phyloP scores from a whole-genome alignment of 1,284 basidiomycete species.

The Ceratobasidium sp. region DNA sequence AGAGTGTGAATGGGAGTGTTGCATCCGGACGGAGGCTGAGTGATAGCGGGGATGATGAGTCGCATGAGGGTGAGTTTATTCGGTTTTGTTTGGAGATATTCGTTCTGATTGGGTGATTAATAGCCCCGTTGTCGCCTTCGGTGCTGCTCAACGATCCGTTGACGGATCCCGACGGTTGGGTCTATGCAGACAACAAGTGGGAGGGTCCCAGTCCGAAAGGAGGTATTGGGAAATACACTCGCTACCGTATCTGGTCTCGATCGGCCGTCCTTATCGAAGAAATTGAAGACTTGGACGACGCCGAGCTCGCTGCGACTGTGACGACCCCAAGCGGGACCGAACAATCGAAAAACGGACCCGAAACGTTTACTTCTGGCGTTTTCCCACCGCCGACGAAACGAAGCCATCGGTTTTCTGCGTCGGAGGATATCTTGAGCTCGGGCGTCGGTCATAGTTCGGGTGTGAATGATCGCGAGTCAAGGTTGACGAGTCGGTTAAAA shows the following conservation, averaged over 20 bases:
- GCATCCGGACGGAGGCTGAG: background rate
- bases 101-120: background rate
- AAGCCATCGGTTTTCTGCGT: constrained; percentile 3
- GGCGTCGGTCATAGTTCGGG: constrained; percentile 8
- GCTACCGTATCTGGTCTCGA: constrained; percentile 83
- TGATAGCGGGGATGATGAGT: constrained; percentile 19
- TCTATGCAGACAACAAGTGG: constrained; percentile 97
- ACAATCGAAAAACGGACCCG: background rate
- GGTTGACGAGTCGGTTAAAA: constrained; percentile 30
- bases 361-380: background rate
- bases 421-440: background rate
- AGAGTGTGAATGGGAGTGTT: constrained; percentile 24
- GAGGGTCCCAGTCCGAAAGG: constrained; percentile 77
- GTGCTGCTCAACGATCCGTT: constrained; percentile 52
- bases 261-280: constrained; percentile 79
- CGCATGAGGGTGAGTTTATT: background rate
- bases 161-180: constrained; percentile 91
- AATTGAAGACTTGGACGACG: constrained; percentile 49
- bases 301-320: background rate
- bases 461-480: constrained; percentile 31
- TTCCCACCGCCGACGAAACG: background rate
- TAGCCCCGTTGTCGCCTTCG: constrained; percentile 4
- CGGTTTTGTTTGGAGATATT: background rate
- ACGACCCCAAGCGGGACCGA: background rate
- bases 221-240: constrained; percentile 90